Evolutionary conservation across 768 basidiomycete genomes (phyloP), one percentile per base, ranked within the genome.

Genomic region (Melanogaster broomeanus): DNA sequence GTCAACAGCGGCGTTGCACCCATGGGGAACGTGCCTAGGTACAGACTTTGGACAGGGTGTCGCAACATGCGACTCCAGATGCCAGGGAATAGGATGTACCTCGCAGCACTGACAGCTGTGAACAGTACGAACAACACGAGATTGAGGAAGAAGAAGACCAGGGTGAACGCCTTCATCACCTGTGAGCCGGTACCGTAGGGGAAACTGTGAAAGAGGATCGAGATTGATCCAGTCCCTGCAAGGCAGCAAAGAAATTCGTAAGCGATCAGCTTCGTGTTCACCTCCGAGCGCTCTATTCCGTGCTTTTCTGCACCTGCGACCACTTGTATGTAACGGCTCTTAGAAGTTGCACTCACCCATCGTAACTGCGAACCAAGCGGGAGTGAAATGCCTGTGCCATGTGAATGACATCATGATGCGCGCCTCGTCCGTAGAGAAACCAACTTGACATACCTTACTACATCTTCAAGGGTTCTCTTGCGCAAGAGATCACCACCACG

Each of bases 121-220:
- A 87, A 80, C 21, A 78, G 24, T 19, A 76, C 50, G 65, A 85
- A 87, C 8, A 88, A 71, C 2, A 61, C 55, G 31, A 84, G 69
- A 61, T 85, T 82, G 52, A 87, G 65, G 63, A 84, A 75, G 69
- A 85, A 85, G 59, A 87, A 73, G 5, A 74, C 65, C 28, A 81
- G 69, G 25, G 76, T 71, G 41, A 81, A 57, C 11, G 65, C 63
- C 43, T 69, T 67, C 57, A 82, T 74, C n/a, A 71, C 56, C 11
- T 56, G 52, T 4, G 77, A 74, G 28, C 69, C 64, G 31, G 59
- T 61, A 3, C 74, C 78, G 58, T 85, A 87, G 0, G 84, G 86
- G 60, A 83, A 84, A 10, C 61, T 72, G 34, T 76, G 70, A 60
- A 85, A 80, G 30, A 88, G 73, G 33, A 77, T 74, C 53, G 81